A percentile compares a stretch with the other conserved stretches of the same genome.
Conservation (phyloP, 768 basidiomycete species). For the Auricularia auricula-judae region DNA sequence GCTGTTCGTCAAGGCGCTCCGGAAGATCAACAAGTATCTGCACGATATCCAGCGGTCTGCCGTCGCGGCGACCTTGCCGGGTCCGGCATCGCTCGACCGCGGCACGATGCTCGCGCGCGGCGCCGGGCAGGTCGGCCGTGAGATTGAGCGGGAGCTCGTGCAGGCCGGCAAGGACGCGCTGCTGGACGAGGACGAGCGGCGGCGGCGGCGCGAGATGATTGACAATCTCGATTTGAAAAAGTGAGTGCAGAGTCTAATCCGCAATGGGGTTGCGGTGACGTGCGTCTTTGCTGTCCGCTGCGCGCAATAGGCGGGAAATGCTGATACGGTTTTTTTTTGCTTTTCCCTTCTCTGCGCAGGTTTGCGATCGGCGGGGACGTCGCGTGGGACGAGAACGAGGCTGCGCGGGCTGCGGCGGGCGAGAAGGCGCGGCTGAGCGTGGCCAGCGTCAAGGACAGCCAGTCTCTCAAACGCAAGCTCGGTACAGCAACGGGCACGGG, state of each 20-base stretch:
- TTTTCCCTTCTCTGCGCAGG: slow-evolving; percentile 12
- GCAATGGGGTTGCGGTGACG: slow-evolving; percentile 3
- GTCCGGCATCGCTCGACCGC: slow-evolving; percentile 18
- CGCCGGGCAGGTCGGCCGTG: slow-evolving; percentile 28
- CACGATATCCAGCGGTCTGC: slow-evolving; percentile 71
- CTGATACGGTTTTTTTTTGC: not conserved
- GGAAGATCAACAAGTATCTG: slow-evolving; percentile 69
- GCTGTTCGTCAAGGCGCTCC: slow-evolving; percentile 80
- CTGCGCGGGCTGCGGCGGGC: slow-evolving; percentile 33
- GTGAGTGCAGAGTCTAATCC: slow-evolving; percentile 37
- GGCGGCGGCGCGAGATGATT: slow-evolving; percentile 80
- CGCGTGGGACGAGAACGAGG: slow-evolving; percentile 58
- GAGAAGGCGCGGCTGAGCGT: slow-evolving; percentile 48
- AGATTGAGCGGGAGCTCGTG: slow-evolving; percentile 57
- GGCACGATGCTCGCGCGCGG: slow-evolving; percentile 16
- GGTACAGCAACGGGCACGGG: slow-evolving; percentile 23
- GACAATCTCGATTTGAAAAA: slow-evolving; percentile 77
- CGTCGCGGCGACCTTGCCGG: slow-evolving; percentile 54
- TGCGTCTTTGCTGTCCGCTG: slow-evolving; percentile 2
- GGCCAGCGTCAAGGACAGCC: slow-evolving; percentile 55
- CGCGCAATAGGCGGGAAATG: not conserved
- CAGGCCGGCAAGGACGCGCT: slow-evolving; percentile 66
- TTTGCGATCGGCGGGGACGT: slow-evolving; percentile 53
- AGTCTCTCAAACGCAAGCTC: slow-evolving; percentile 48
- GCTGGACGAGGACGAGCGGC: slow-evolving; percentile 26